Evolutionary conservation across 202 grass and related monocot species (phyloP), one percentile per base, ranked within the genome.

Genomic region (Brachypodium distachyon): DNA sequence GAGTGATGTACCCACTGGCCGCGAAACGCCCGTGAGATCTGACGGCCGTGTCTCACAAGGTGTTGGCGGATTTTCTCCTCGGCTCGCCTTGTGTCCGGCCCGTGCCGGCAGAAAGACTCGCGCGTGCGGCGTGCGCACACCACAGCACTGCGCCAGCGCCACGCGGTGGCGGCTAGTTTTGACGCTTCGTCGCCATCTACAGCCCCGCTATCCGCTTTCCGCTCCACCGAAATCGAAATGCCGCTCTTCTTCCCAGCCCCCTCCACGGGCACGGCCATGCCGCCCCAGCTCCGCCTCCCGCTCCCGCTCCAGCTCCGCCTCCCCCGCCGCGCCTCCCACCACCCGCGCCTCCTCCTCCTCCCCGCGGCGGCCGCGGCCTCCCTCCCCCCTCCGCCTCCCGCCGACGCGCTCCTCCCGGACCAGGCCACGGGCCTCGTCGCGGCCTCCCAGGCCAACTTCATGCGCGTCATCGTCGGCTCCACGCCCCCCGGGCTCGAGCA

Each of bases 381-480:
- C 5, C 14, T 48, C 7, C 59, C 70, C 16, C 49, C 71, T 6
- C 81, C 77, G 5, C 87, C 72, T 1, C 3, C 67, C 21, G 61
- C 77, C 29, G 73, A 77, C 3, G 72, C 58, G 38, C 91, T 97
- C 31, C 95, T 90, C 57, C 87, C 82, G 6, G 81, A 48, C 22
- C 89, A 98, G 84, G 89, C 91, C 73, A 83, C 90, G 67, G 89
- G 91, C 54, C 86, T 94, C 33, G 95, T 94, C 5, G 89, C 95
- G 1, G 83, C 91, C 5, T 81, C 95, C 27, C 95, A 98, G 86
- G 91, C 95, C 29, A 98, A 98, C 69, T 98, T 88, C 89, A 94
- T 98, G 95, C 89, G 85, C 66, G 95, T 98, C 66, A 88, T 94
- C 61, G 95, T 97, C 14, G 87, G 85, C 56, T 69, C 86, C 57